phyloP scores from a whole-genome alignment of 768 basidiomycete genomes.

The Tricholoma sp. region DNA sequence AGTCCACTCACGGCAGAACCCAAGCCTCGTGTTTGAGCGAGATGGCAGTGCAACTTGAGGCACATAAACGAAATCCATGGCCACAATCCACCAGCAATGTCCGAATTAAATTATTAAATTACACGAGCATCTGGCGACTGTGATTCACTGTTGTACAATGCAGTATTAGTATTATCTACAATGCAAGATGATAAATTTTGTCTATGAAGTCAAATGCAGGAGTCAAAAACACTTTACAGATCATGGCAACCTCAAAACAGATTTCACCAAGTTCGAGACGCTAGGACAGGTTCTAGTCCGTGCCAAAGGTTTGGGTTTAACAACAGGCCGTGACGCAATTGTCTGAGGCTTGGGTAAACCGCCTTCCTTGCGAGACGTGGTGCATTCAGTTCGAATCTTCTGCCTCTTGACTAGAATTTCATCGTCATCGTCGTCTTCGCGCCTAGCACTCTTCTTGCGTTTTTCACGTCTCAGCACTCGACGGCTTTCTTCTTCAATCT shows the following conservation, averaged over 20 bases:
- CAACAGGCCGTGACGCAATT: not conserved
- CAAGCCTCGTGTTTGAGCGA: too few relatives aligned
- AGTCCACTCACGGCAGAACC: not conserved
- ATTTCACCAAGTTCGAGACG: not conserved
- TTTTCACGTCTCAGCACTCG: not conserved
- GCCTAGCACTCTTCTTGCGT: not conserved
- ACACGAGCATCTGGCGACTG: not conserved
- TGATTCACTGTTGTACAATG: not conserved
- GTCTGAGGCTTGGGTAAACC: not conserved
- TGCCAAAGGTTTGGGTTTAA: not conserved
- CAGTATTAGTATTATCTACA: not conserved
- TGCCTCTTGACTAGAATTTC: not conserved
- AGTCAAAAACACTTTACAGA: not conserved
- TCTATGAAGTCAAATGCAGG: not conserved
- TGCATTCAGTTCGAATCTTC: not conserved
- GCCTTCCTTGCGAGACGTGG: not conserved
- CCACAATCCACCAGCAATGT: not conserved
- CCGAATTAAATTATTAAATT: not conserved
- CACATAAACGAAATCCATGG: not conserved
- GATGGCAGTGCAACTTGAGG: not conserved
- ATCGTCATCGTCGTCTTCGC: not conserved
- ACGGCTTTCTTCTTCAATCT: not conserved
- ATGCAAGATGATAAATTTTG: not conserved
- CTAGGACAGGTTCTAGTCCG: not conserved
- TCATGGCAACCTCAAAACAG: not conserved